These are phyloP conservation scores for Saccharum hybrid DNA, from an alignment of 202 grass and related monocot species.

Conservation along the genomic window DNA sequence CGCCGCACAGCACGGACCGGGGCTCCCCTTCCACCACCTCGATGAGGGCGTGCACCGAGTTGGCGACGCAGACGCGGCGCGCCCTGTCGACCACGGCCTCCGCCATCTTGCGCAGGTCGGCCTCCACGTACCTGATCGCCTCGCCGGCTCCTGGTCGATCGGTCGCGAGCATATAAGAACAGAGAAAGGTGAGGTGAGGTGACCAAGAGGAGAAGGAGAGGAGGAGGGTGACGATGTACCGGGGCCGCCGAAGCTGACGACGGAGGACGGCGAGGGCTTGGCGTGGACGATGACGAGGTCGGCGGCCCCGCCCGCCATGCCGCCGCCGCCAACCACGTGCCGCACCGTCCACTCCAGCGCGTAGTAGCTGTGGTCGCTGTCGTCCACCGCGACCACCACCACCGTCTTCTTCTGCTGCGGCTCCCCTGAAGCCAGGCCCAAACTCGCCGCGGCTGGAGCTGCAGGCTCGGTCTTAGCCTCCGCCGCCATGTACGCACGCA, in stretches of 20 bases:
- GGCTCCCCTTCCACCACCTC: conserved; percentile 73
- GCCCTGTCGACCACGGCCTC: conserved; percentile 55
- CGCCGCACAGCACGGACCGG: conserved; percentile 58
- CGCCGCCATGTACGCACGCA: background rate
- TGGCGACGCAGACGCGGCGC: conserved; percentile 53
- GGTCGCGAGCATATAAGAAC: background rate
- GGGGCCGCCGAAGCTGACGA: conserved; percentile 49
- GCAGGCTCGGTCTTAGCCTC: background rate
- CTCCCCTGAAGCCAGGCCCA: background rate
- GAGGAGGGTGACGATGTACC: background rate
- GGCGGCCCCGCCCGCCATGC: conserved; percentile 27
- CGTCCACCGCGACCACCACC: conserved; percentile 70
- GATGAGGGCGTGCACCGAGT: conserved; percentile 51
- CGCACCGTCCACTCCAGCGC: conserved; percentile 71
- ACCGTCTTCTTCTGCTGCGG: conserved; percentile 32
- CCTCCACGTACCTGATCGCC: conserved; percentile 58
- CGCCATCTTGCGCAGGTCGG: conserved; percentile 56
- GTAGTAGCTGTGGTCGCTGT: conserved; percentile 74
- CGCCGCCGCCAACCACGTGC: conserved; percentile 41
- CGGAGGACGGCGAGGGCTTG: conserved; percentile 58
- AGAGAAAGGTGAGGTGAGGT: background rate
- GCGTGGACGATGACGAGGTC: conserved; percentile 81
- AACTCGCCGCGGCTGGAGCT: background rate
- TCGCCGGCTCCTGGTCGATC: conserved; percentile 42
- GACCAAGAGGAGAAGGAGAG: background rate